A percentile compares a stretch with the other conserved stretches of the same genome.
Conservation (phyloP, 2,329 filamentous ascomycete genomes). For the Rhytidhysteron rufulum region DNA sequence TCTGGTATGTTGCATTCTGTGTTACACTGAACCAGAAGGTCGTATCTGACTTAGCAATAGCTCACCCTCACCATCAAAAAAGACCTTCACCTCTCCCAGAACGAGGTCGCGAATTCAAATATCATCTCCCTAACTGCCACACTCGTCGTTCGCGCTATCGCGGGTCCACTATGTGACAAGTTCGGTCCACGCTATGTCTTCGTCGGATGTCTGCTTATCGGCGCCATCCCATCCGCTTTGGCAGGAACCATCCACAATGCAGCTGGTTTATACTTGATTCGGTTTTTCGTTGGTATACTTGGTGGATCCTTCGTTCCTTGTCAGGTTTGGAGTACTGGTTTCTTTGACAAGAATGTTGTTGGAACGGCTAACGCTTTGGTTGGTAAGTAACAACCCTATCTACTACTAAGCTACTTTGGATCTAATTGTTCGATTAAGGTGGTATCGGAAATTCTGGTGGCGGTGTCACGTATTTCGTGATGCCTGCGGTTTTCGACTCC, state of each 20-base stretch:
- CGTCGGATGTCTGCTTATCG: conserved; percentile 69
- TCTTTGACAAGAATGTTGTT: conserved; percentile 90
- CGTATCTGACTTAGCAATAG: conserved; percentile 45
- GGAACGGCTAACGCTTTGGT: conserved; percentile 84
- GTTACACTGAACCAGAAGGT: conserved; percentile 2
- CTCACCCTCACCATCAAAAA: conserved; percentile 63
- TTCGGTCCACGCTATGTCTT: conserved; percentile 81
- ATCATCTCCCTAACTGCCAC: conserved; percentile 66
- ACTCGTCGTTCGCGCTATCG: conserved; percentile 70
- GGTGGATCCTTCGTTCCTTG: conserved; percentile 79
- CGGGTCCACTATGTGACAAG: conserved; percentile 79
- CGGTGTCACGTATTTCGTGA: too few species aligned
- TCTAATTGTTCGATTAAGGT: conserved; percentile 15
- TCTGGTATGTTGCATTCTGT: conserved; percentile 49
- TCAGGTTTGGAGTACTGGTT: conserved; percentile 88
- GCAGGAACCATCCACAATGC: conserved; percentile 71
- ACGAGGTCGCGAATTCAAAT: conserved; percentile 82
- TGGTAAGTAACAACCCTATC: conserved; percentile 55
- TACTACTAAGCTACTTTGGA: neutral
- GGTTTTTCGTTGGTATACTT: conserved; percentile 78
- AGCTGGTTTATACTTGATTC: conserved; percentile 64
- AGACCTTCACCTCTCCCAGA: conserved; percentile 67
- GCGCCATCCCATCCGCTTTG: conserved; percentile 76
- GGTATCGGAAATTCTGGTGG: too few species aligned
- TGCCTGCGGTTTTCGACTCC: conserved; percentile 85